Base-by-base conservation (phyloP, 305 asterid genomes). In the Euphrasia arctica region DNA sequence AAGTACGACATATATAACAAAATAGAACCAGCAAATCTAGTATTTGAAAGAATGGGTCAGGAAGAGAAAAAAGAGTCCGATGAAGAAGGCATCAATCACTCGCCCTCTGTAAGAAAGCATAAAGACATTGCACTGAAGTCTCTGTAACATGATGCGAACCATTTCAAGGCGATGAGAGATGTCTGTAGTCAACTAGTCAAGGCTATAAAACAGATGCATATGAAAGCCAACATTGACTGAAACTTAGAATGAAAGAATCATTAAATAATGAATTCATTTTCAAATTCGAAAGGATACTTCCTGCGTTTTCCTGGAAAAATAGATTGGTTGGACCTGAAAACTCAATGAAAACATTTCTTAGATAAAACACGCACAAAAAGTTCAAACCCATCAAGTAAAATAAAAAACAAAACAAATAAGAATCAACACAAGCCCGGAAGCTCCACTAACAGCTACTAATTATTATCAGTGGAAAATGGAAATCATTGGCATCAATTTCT, bases 21-120 rank as follows among this genome's bases (percentile, higher is more conserved):
- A 39, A 39, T 1, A 39, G 9, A 8, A 39, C 11, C 45, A 39
- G 27, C 45, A 10, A 8, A 39, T 39, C 45, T 39, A 9, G 43
- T 39, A 39, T 39, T 39, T 39, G 43, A 39, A 39, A 39, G 10
- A 39, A 39, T 7, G 43, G 10, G 10, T 39, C 11, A 64, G 27
- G 11, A 51, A 43, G 54, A 64, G 43, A 39, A 6, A 39, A 7
- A 34, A 39, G 55, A 32, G 15, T 43, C 54, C 60, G 58, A 27
- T 60, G 63, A 52, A 54, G 60, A 75, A 66, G 70, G 36, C 45
- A 56, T 49, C 14, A 64, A 14, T 39, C 54, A 36, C 87, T 78
- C 73, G 83, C 99, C 99, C 99, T 79, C 99, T 83, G 74, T 94
- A 94, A 18, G 99, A 94, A 67, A 94, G 97, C 99, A 94, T 90